Base-by-base conservation (phyloP, 345 rosid species). In the Salix purpurea region DNA sequence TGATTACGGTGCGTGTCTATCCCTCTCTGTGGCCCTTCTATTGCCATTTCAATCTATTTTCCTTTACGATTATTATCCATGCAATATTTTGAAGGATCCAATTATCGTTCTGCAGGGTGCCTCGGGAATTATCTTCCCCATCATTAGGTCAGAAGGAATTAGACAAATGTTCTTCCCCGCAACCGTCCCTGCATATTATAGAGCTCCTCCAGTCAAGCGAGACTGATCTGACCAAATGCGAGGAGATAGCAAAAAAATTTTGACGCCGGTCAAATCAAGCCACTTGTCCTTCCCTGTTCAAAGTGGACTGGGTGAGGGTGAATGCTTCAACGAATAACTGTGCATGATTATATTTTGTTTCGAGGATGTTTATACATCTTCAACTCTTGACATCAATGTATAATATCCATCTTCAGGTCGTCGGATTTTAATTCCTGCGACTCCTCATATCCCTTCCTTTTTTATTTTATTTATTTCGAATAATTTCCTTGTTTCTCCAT, bases 81-180 rank as follows among this genome's bases (percentile, higher is more conserved):
- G 21, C 48, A 48, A 14, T 21, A 32, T 39, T 56, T 7, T 71
- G 56, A 71, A 9, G 16, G 28, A 39, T 65, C 18, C 7, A 37
- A 2, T 12, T 26, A 48, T 7, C 10, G 32, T 2, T 10, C 30
- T 56, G 40, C 77, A 80, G 83, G 77, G 77, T 44, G 83, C 83
- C 34, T 76, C 83, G 7, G 83, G 83, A 50, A 80, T 80, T 62
- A 80, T 80, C 77, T 72, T 80, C 70, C 83, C 83, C 6, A 80
- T 80, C 8, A 80, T 80, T 0, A 76, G 61, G 66, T 80, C 83
- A 19, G 83, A 80, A 73, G 83, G 83, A 26, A 71, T 80, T 23
- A 72, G 83, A 70, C 83, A 80, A 58, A 80, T 80, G 83, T 80
- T 80, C 58, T 80, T 80, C 66, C 83, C 83, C 5, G 83, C 71